phyloP scores from a whole-genome alignment of 805 yeast species.

The Teunomyces barrocoloradensis region DNA sequence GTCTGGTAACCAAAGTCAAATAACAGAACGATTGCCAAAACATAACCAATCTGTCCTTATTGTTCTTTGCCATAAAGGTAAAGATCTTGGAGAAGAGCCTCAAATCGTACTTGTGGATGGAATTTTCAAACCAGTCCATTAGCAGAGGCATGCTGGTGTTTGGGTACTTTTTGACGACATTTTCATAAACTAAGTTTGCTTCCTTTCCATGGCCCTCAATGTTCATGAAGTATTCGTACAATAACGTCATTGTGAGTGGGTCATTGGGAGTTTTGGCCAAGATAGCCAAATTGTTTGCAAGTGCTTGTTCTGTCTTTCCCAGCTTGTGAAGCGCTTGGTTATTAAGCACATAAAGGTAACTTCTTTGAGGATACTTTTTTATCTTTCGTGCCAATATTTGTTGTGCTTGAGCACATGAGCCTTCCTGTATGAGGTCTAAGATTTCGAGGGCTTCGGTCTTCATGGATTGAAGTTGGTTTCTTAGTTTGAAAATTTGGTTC shows the following conservation, averaged over 20 bases:
- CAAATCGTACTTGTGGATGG: conserved; percentile 47
- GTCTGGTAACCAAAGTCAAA: conserved; percentile 37
- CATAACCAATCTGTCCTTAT: conserved; percentile 29
- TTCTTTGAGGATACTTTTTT: conserved; percentile 54
- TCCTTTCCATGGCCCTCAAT: conserved; percentile 20
- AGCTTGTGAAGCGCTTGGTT: conserved; percentile 31
- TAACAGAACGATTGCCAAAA: conserved; percentile 59
- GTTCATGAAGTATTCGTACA: conserved; percentile 43
- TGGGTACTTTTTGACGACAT: conserved; percentile 57
- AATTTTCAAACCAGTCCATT: conserved; percentile 56
- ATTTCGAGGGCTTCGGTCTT: conserved; percentile 25
- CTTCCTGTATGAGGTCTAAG: conserved; percentile 46
- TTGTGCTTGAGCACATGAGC: conserved; percentile 54
- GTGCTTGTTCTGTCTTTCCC: conserved; percentile 33
- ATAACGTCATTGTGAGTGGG: conserved; percentile 46
- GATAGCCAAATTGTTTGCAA: conserved; percentile 26
- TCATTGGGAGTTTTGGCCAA: conserved; percentile 50
- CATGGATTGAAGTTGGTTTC: neutral
- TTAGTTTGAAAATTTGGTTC: neutral
- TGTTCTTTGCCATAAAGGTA: conserved; percentile 37
- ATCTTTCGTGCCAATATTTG: conserved; percentile 47
- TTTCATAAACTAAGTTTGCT: conserved; percentile 52
- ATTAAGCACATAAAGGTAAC: conserved; percentile 50
- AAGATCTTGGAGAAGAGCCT: conserved; percentile 53
- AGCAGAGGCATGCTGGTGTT: conserved; percentile 44